Evolutionary conservation across 1,139 yeast genomes (phyloP).

Genomic region (Candida sp.): DNA sequence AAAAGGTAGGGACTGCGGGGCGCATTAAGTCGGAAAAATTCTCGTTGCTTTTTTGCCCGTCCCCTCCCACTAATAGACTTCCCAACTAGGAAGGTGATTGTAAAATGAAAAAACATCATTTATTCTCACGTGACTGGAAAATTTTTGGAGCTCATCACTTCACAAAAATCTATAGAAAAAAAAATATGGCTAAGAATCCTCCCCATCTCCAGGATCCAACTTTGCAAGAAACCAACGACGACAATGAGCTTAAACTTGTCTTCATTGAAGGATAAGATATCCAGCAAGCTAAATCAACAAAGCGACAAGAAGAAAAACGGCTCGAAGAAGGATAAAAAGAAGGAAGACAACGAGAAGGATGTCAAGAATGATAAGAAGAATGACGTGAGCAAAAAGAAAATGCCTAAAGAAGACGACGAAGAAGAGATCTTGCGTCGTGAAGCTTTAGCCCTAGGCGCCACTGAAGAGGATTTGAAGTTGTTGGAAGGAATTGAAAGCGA

Average conservation of each 20-base stretch:
- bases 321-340: conserved; percentile 22
- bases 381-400: conserved; percentile 3
- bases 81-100: not conserved
- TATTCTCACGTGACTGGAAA: not conserved
- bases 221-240: not conserved
- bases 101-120: not conserved
- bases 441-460: conserved; percentile 71
- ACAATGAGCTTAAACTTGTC: conserved; percentile 42
- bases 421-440: conserved; percentile 62
- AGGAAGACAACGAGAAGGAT: conserved; percentile 18
- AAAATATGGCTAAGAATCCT: not conserved
- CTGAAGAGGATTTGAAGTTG: conserved; percentile 65
- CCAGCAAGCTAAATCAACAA: conserved; percentile 43
- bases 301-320: conserved; percentile 8
- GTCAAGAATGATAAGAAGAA: conserved; percentile 15
- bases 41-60: not conserved
- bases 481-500: conserved; percentile 45
- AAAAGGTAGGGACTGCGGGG: not conserved
- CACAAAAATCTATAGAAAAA: conserved; percentile 1
- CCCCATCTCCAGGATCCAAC: not conserved
- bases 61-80: not conserved
- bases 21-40: not conserved
- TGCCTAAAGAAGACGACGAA: conserved; percentile 10
- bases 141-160: conserved; percentile 4
- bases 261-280: conserved; percentile 61